phyloP scores from a whole-genome alignment of 2,329 filamentous ascomycete species.

The Diaporthe australafricana region DNA sequence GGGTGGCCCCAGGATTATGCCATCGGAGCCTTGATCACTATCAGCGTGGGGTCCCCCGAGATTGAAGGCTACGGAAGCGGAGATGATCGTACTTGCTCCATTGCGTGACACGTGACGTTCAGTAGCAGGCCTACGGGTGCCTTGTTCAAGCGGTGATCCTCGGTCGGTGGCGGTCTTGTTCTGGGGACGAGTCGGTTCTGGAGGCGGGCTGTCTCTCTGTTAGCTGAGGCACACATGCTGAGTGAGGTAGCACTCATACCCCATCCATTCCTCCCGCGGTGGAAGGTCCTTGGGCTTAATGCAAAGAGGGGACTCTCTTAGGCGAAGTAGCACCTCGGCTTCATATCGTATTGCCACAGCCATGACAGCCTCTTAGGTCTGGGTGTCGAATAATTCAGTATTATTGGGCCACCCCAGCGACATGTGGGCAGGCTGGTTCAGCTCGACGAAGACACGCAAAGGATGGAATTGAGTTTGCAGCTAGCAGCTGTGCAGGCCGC shows the following conservation, averaged over 20 bases:
- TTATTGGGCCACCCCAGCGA: constrained; percentile 12
- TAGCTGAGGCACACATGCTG: constrained; percentile 23
- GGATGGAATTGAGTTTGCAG: constrained; percentile 16
- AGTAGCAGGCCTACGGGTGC: constrained; percentile 62
- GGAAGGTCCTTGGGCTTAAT: constrained; percentile 83
- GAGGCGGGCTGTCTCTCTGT: constrained; percentile 52
- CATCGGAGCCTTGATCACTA: constrained; percentile 71
- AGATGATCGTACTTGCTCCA: constrained; percentile 61
- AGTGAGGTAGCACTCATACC: constrained; percentile 64
- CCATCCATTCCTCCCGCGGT: constrained; percentile 95
- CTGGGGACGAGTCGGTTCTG: constrained; percentile 59
- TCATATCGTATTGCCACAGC: constrained; percentile 75
- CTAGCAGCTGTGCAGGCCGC: constrained; percentile 25
- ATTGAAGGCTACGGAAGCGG: background rate
- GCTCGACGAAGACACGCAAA: background rate
- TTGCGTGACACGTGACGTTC: constrained; percentile 69
- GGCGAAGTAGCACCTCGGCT: constrained; percentile 77
- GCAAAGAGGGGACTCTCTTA: constrained; percentile 86
- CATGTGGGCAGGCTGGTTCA: background rate
- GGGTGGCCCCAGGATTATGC: constrained; percentile 87
- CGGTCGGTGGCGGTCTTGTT: constrained; percentile 58
- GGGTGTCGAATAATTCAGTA: background rate
- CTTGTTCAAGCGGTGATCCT: constrained; percentile 59
- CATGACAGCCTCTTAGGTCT: constrained; percentile 27
- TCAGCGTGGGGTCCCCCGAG: constrained; percentile 28